A percentile compares a stretch with the other conserved stretches of the same genome.
Conservation (phyloP, 805 yeast species). For the Candida argentea region DNA sequence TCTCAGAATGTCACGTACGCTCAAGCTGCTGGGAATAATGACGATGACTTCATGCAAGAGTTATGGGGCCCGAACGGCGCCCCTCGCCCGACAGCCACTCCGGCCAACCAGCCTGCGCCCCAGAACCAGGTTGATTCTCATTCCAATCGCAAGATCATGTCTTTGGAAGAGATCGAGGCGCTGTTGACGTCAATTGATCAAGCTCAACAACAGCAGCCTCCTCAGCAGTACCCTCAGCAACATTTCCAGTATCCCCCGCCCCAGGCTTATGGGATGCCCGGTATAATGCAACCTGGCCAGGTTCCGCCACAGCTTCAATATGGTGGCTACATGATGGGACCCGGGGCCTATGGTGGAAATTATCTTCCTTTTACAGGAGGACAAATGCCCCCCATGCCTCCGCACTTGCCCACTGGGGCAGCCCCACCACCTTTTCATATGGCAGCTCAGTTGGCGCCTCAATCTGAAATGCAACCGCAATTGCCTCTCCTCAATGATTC, state of each 20-base stretch:
- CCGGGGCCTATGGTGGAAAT: slow-evolving; percentile 26
- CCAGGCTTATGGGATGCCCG: slow-evolving; percentile 27
- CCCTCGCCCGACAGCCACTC: slow-evolving; percentile 12
- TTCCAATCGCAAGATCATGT: slow-evolving; percentile 40
- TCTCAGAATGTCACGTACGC: slow-evolving; percentile 24
- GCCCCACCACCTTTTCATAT: neutral
- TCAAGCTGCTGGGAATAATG: slow-evolving; percentile 27
- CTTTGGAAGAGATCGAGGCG: slow-evolving; percentile 81
- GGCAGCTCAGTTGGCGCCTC: slow-evolving; percentile 3
- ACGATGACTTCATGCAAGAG: slow-evolving; percentile 36
- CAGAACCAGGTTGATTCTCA: neutral
- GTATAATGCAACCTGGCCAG: slow-evolving; percentile 20
- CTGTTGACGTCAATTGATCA: slow-evolving; percentile 44
- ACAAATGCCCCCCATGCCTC: slow-evolving; percentile 9
- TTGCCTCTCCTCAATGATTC: slow-evolving; percentile 6
- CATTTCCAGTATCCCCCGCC: slow-evolving; percentile 22
- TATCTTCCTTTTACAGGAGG: slow-evolving; percentile 22
- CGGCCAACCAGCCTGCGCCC: slow-evolving; percentile 1
- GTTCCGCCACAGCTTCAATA: slow-evolving; percentile 16
- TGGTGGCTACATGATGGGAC: slow-evolving; percentile 34
- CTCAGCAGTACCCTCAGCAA: slow-evolving; percentile 15
- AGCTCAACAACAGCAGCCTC: slow-evolving; percentile 14
- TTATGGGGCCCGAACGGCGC: slow-evolving; percentile 32
- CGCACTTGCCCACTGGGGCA: slow-evolving; percentile 6
- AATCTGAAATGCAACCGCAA: slow-evolving; percentile 9